Base-by-base conservation (phyloP, 768 basidiomycete genomes). In the Heimioporus sp. region DNA sequence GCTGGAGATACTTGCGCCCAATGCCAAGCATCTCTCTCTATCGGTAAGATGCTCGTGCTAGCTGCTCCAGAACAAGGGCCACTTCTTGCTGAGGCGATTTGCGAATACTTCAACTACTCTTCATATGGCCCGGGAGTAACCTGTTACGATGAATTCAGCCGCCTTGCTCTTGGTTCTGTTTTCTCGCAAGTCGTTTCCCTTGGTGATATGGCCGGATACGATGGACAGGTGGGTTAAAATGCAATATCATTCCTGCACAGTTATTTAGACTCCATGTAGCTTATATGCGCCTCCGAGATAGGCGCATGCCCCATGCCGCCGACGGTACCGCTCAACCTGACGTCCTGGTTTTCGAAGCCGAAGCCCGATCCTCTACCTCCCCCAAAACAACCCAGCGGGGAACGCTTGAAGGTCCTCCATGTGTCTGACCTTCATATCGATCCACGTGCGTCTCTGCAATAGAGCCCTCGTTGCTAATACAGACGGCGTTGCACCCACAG, bases 391-490 rank as follows among this genome's bases (percentile, higher is more conserved):
- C 70, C 74, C 9, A 74, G 72, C 19, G 78, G 79, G 9, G 62
- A 79, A 51, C 69, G 73, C 15, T 60, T 79, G 45, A 80, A 78
- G 60, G 71, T 81, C 24, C 57, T 80, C 46, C 78, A 80, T 49
- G 50, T 80, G 32, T 77, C 76, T 2, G 79, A 80, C 58, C 67
- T 74, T 52, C 80, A 81, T 53, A 63, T 80, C 47, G 79, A 81
- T 52, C 77, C 78, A 13, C 73, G 78, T 79, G 56, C 34, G 76
- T 65, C 44, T 10, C 13, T 4, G 41, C 61, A 16, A 5, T 13
- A 5, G 19, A 4, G 7, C 12, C 37, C 7, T 31, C 19, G 30
- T n/a, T 21, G 9, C 1, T 34, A 8, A 16, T 17, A 30, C 16
- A 9, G 1, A 42, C 28, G 16, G 30, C 19, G 21, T 46, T 35